Percentiles rank a stretch among this genome's conserved stretches.
Evolutionary conservation across 2,329 filamentous ascomycete species (phyloP).

Genomic region (Sarocladium strictum): DNA sequence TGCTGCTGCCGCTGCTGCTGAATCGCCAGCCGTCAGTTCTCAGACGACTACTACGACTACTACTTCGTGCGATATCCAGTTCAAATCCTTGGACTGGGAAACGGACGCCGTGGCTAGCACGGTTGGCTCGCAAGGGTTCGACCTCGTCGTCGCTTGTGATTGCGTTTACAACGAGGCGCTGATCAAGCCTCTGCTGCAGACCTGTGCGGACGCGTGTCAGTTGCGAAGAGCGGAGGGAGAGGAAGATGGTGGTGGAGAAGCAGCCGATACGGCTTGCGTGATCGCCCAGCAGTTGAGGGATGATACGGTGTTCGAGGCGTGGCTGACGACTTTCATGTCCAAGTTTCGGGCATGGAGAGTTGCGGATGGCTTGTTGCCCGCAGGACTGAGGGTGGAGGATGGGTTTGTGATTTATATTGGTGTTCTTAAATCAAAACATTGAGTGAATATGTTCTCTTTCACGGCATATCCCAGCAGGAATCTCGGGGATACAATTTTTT

Average conservation of each 20-base stretch:
- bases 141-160: constrained; percentile 78
- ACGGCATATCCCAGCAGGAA: too few relatives aligned
- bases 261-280: constrained; percentile 64
- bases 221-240: constrained; percentile 34
- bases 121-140: constrained; percentile 38
- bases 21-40: neutral
- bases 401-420: constrained; percentile 84
- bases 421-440: constrained; percentile 39
- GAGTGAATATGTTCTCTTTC: too few relatives aligned
- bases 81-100: constrained; percentile 79
- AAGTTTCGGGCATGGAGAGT: constrained; percentile 73
- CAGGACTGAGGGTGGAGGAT: constrained; percentile 52
- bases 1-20: neutral
- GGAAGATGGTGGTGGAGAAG: constrained; percentile 12
- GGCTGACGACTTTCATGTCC: constrained; percentile 63
- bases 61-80: constrained; percentile 37
- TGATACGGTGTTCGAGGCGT: constrained; percentile 76
- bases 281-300: constrained; percentile 86
- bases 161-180: constrained; percentile 93
- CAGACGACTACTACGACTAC: neutral
- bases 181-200: constrained; percentile 73
- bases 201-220: constrained; percentile 68
- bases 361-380: constrained; percentile 54
- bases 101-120: constrained; percentile 39
- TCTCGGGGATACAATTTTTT: too few relatives aligned